These are phyloP conservation scores for Lophiostoma macrostomum DNA, from an alignment of 495 filamentous ascomycete species.

Conservation along the genomic window DNA sequence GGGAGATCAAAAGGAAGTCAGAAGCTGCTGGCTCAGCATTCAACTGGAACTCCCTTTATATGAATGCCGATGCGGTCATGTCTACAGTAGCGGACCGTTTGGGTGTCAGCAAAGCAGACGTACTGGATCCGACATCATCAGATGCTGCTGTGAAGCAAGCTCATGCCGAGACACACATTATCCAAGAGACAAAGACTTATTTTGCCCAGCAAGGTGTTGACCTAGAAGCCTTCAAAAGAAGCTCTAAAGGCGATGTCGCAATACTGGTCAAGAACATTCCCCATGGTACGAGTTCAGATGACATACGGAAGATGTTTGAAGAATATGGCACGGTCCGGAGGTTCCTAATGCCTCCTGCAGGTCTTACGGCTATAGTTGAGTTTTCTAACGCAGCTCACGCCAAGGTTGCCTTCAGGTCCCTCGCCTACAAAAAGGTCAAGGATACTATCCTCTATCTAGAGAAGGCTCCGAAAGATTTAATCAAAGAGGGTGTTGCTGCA, in stretches of 20 bases:
- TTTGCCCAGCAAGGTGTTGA: conserved; percentile 85
- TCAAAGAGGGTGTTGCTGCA: conserved; percentile 39
- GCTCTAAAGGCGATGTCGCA: conserved; percentile 76
- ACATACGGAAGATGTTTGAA: conserved; percentile 63
- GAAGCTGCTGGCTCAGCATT: conserved; percentile 73
- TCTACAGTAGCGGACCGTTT: conserved; percentile 82
- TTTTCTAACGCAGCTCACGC: conserved; percentile 74
- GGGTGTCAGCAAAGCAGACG: conserved; percentile 80
- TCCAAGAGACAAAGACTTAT: conserved; percentile 92
- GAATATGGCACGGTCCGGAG: conserved; percentile 70
- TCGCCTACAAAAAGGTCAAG: conserved; percentile 87
- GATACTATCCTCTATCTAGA: conserved; percentile 91
- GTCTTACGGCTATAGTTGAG: conserved; percentile 89
- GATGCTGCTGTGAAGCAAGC: conserved; percentile 95
- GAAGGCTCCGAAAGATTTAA: conserved; percentile 83
- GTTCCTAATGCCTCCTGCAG: conserved; percentile 86
- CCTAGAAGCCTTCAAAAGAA: conserved; percentile 81
- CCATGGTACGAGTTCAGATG: conserved; percentile 68
- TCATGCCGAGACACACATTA: conserved; percentile 91
- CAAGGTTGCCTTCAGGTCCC: conserved; percentile 71
- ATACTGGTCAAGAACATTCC: conserved; percentile 96
- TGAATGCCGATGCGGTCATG: conserved; percentile 95
- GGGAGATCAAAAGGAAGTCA: conserved; percentile 76
- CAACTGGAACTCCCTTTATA: conserved; percentile 96
- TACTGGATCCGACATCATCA: conserved; percentile 89